Base-by-base conservation (phyloP, 305 asterid species). In the Plantago coronopus region DNA sequence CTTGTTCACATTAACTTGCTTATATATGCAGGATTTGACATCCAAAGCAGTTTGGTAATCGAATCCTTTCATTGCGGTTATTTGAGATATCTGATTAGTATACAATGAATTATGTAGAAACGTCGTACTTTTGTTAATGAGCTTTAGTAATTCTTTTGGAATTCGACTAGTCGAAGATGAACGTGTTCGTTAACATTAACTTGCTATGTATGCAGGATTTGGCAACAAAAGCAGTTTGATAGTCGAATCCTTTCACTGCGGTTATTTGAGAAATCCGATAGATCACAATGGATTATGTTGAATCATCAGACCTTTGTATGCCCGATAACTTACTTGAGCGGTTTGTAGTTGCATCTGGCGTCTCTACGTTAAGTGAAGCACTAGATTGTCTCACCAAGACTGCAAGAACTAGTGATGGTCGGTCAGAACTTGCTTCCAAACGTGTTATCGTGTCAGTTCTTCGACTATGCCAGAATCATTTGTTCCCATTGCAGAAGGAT, bases 331-430 rank as follows among this genome's bases (percentile, higher is more conserved):
- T 74, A 17, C 34, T 68, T 51, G 65, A 74, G 70, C 74, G 72
- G 46, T 76, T 88, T 50, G 59, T 79, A 34, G 60, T 56, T 62
- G 78, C 70, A 13, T 79, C 95, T 0, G 61, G 61, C 46, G 71
- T 79, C 48, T 69, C 80, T 5, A 57, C 72, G n/a, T 64, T 89
- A 15, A 82, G 72, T 16, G 72, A 72, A 57, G 83, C 91, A 2
- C 85, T 89, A 0, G 81, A 73, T 65, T 22, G 44, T 59, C 96
- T 89, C 27, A 74, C 76, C 23, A 79, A 75, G 68, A 78, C 71
- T 64, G 85, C 97, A 62, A 89, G 70, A 69, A 72, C 84, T 42
- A 65, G 73, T 20, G 68, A 69, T 45, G 95, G 98, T 16, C 86
- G 96, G 14, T 64, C 75, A 15, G 74, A 73, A 59, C 85, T 91